These are phyloP conservation scores for Exophiala oligosperma DNA, from an alignment of 2,329 filamentous ascomycete species.

Conservation along the genomic window DNA sequence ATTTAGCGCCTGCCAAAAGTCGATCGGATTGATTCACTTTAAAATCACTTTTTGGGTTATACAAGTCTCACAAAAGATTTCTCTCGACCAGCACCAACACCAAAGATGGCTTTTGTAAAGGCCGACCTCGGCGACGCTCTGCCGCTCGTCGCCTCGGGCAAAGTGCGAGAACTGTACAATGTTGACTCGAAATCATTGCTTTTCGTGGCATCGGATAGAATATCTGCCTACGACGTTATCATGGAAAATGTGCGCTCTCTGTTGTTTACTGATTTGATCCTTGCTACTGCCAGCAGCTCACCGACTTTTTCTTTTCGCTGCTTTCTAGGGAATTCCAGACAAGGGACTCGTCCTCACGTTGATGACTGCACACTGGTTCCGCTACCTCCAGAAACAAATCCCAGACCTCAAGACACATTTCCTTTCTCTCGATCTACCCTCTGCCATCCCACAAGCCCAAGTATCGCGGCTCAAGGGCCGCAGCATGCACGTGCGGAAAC, in stretches of 20 bases:
- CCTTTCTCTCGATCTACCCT: constrained; percentile 58
- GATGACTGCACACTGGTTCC: constrained; percentile 69
- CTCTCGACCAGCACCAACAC: neutral
- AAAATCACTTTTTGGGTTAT: too few species aligned
- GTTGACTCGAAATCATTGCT: constrained; percentile 71
- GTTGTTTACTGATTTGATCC: constrained; percentile 42
- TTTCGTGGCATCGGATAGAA: constrained; percentile 84
- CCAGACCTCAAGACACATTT: constrained; percentile 65
- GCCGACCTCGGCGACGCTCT: constrained; percentile 46
- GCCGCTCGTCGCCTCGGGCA: constrained; percentile 60
- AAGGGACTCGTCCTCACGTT: constrained; percentile 69
- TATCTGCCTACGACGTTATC: constrained; percentile 93
- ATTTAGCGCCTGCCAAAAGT: neutral
- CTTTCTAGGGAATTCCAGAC: constrained; percentile 61
- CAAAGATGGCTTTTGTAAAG: constrained; percentile 27
- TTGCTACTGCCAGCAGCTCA: constrained; percentile 3
- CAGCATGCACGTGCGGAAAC: constrained; percentile 73
- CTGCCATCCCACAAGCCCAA: constrained; percentile 39
- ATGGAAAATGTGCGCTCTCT: constrained; percentile 66
- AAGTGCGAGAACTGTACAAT: constrained; percentile 80
- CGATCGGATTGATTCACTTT: neutral
- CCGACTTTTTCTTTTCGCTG: constrained; percentile 30
- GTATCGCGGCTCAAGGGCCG: constrained; percentile 49
- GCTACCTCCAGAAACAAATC: constrained; percentile 56
- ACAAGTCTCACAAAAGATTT: too few species aligned